Evolutionary conservation across 495 filamentous ascomycete species (phyloP).

Genomic region (Neurospora sp.): DNA sequence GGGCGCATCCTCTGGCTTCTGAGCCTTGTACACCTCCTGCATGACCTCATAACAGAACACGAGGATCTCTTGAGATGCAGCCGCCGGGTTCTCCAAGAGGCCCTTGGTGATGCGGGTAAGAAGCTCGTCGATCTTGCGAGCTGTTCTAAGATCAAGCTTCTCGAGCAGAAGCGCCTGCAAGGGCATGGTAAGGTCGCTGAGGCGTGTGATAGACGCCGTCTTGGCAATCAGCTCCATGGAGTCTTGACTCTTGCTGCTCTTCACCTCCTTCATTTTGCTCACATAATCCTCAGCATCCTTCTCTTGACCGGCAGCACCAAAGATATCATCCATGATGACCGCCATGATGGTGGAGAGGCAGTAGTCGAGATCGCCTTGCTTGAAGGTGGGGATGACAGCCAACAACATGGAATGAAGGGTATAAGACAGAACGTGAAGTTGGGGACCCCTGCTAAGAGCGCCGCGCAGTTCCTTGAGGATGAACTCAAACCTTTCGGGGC

Average conservation of each 20-base stretch:
- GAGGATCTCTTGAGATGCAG: slow-evolving; percentile 65
- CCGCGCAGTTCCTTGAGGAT: slow-evolving; percentile 85
- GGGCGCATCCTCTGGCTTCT: slow-evolving; percentile 31
- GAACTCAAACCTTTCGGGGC: slow-evolving; percentile 75
- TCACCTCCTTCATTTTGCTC: slow-evolving; percentile 94
- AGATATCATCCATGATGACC: slow-evolving; percentile 95
- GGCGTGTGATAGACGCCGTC: slow-evolving; percentile 59
- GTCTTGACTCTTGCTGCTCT: slow-evolving; percentile 93
- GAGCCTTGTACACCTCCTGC: slow-evolving; percentile 65
- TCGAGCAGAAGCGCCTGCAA: slow-evolving; percentile 68
- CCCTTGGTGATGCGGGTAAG: slow-evolving; percentile 75
- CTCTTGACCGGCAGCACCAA: slow-evolving; percentile 89
- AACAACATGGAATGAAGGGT: slow-evolving; percentile 90
- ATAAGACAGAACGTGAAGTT: slow-evolving; percentile 90
- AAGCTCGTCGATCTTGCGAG: slow-evolving; percentile 84
- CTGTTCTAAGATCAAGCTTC: slow-evolving; percentile 67
- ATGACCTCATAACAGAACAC: slow-evolving; percentile 92
- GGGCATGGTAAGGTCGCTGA: slow-evolving; percentile 67
- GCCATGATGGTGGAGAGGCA: slow-evolving; percentile 67
- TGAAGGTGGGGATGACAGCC: slow-evolving; percentile 57
- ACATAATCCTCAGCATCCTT: slow-evolving; percentile 95
- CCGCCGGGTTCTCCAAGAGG: slow-evolving; percentile 65
- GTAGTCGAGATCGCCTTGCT: slow-evolving; percentile 80
- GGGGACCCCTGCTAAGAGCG: slow-evolving; percentile 73
- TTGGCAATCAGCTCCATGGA: slow-evolving; percentile 90